Evolutionary conservation across 2,329 filamentous ascomycete genomes (phyloP).

Genomic region (Pyrenophora teres): DNA sequence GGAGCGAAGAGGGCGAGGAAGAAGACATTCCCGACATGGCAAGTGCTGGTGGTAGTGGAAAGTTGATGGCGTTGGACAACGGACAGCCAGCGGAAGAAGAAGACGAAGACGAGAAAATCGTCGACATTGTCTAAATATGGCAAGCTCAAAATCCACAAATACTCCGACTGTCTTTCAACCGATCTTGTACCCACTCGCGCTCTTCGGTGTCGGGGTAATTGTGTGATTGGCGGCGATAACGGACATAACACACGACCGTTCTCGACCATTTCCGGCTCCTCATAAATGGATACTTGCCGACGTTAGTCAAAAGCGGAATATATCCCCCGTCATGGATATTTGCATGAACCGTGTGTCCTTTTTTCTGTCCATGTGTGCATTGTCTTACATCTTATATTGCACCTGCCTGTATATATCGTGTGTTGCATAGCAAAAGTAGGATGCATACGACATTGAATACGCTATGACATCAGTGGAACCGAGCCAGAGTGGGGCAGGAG

Average conservation of each 20-base stretch:
- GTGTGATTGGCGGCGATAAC: conserved; percentile 21
- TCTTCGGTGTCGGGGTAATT: too few relatives aligned
- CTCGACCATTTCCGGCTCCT: too few relatives aligned
- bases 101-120: conserved; percentile 45
- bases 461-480: not conserved
- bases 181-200: not conserved
- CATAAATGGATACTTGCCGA: not conserved
- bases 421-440: not conserved
- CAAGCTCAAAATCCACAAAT: conserved; percentile 1
- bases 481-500: not conserved
- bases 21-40: conserved; percentile 46
- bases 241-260: conserved; percentile 12
- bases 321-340: conserved; percentile 18
- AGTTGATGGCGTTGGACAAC: conserved; percentile 34
- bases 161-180: not conserved
- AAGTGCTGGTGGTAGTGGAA: conserved; percentile 28
- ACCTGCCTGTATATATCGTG: not conserved
- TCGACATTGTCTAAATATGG: conserved; percentile 36
- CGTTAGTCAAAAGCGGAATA: conserved; percentile 1
- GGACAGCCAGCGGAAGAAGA: conserved; percentile 24
- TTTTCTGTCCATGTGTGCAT: too few relatives aligned
- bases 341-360: too few relatives aligned
- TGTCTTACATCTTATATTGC: too few relatives aligned
- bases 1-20: conserved; percentile 70
- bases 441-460: not conserved